Base-by-base conservation (phyloP, 202 grass and related monocot species). In the Panicum virgatum region DNA sequence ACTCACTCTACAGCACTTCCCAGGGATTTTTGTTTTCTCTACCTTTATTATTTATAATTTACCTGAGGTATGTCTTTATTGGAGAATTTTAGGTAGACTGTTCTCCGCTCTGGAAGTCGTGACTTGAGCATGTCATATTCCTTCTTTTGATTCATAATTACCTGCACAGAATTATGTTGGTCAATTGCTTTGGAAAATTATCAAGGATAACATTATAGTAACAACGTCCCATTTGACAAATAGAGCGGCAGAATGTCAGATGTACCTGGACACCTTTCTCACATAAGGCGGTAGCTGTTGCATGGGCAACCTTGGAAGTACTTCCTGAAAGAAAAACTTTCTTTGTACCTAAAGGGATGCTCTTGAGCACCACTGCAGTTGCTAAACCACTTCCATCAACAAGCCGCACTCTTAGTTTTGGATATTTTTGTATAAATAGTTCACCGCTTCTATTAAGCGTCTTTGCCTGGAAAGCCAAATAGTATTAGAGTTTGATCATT, bases 351-450 rank as follows among this genome's bases (percentile, higher is more conserved):
- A 71, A 69, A 77, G 95, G 88, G 53, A 94, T 86, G 69, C 88
- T 91, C 45, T 88, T 91, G 71, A 94, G 69, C 32, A 94, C 88
- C 26, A 98, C 85, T 40, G 95, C 90, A 58, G 92, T 86, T 76
- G 92, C 95, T 91, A 97, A 83, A 64, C 92, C 88, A 88, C 88
- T 97, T 88, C 95, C 95, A 69, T 98, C 95, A 71, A 98, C 90
- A 88, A 98, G 76, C 63, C 81, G 91, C 57, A 98, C 68, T 86
- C 71, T 91, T 70, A 98, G 77, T 66, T 92, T 89, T 73, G 92
- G 95, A 85, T 98, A 89, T 66, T 93, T 98, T 48, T 91, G 76
- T 66, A 72, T 77, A 87, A 94, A 98, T 23, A 98, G 27, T 78
- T 93, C 72, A 6, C 95, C 90, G 36, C 78, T 86, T 90, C 75